These are phyloP conservation scores for Penicillium bovifimosum DNA, from an alignment of 495 filamentous ascomycete genomes.

Conservation along the genomic window DNA sequence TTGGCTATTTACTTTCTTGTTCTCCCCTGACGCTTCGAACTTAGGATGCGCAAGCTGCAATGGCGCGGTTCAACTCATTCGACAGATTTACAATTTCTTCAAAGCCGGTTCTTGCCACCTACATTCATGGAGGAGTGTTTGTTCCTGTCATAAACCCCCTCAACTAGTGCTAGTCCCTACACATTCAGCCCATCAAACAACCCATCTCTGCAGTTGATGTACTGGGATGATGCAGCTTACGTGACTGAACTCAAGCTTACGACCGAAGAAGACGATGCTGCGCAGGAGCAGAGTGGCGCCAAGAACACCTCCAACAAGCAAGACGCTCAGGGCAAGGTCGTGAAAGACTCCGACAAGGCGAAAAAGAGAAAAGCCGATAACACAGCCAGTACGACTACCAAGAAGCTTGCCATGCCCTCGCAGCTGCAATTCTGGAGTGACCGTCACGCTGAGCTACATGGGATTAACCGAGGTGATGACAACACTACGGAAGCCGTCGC, in stretches of 20 bases:
- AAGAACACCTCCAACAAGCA: conserved; percentile 31
- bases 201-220: conserved; percentile 61
- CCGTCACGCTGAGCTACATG: conserved; percentile 79
- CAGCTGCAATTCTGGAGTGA: conserved; percentile 88
- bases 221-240: conserved; percentile 81
- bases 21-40: conserved; percentile 13
- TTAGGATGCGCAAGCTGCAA: conserved; percentile 71
- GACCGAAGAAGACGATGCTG: conserved; percentile 35
- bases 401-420: conserved; percentile 49
- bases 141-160: conserved; percentile 62
- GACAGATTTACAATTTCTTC: conserved; percentile 85
- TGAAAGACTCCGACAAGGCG: conserved; percentile 52
- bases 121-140: conserved; percentile 85
- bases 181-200: conserved; percentile 73
- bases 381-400: conserved; percentile 34
- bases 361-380: conserved; percentile 69
- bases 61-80: conserved; percentile 66
- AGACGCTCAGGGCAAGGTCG: conserved; percentile 32
- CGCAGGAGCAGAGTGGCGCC: conserved; percentile 22
- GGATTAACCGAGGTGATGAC: conserved; percentile 37
- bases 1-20: not conserved
- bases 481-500: conserved; percentile 9
- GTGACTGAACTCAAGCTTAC: conserved; percentile 61
- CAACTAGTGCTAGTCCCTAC: conserved; percentile 50
- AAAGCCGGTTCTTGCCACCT: conserved; percentile 65